Base-by-base conservation (phyloP, 2,329 filamentous ascomycete species). In the Decorospora gaudefroyi region DNA sequence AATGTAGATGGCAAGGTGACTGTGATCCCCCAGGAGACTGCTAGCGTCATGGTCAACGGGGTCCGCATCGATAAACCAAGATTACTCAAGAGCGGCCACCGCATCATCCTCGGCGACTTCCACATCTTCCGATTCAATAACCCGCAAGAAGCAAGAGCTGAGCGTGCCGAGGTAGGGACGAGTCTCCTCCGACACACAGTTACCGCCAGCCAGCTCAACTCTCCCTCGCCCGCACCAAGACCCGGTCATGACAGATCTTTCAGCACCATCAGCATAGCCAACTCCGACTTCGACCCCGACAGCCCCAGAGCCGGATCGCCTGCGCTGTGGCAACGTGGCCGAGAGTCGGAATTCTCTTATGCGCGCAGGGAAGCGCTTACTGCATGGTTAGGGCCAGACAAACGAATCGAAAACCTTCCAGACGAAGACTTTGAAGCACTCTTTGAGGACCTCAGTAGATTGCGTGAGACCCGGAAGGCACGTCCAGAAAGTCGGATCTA, bases 71-170 rank as follows among this genome's bases (percentile, higher is more conserved):
- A 90, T 40, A 90, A 91, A 62, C 85, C 91, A 1, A 90, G 86
- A 55, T 83, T 90, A 54, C 77, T 99, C 29, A 86, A 91, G 64
- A 96, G 91, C 61, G 93, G 93, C 4, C 96, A 91, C 68, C 87
- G 93, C 50, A 88, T 99, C 40, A 99, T 99, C 51, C 78, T 99
- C 7, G 93, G 93, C 27, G 93, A 99, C 70, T 99, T 99, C 61
- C 93, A 99, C 69, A 99, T 99, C 49, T 97, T 99, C 74, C 81
- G 93, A 43, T 99, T 99, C 76, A 99, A 97, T 62, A 91, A 99
- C 66, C 93, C 93, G 0, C 87, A 96, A 77, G 93, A 99, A 73
- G 93, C 93, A 19, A 85, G 89, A 46, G 92, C 91, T 3, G 93
- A 99, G 72, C 79, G 93, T 41, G 91, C 90, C 9, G 90, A 96